These are phyloP conservation scores for Sporothrix euskadiensis DNA, from an alignment of 2,329 filamentous ascomycete species.

Conservation along the genomic window DNA sequence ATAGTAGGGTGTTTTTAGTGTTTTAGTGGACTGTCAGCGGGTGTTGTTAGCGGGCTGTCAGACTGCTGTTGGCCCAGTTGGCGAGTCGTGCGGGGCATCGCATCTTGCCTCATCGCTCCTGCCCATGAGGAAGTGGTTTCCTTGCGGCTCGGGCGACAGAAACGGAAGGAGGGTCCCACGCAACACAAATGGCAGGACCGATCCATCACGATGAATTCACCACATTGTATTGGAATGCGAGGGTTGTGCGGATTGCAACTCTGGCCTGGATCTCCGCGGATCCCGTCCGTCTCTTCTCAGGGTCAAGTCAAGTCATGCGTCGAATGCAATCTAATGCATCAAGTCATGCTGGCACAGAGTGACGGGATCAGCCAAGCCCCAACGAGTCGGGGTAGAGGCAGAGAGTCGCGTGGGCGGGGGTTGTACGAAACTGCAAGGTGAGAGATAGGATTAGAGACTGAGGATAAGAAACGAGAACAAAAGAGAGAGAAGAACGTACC, in stretches of 20 bases:
- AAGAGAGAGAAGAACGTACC: neutral
- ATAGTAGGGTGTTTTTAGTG: neutral
- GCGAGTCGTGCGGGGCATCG: conserved; percentile 1
- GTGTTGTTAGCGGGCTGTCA: neutral
- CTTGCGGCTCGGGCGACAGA: neutral
- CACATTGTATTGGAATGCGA: neutral
- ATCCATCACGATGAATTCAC: neutral
- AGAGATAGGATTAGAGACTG: neutral
- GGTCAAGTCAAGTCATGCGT: neutral
- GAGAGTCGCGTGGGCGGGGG: neutral
- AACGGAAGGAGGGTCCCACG: neutral
- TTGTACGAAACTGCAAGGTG: neutral
- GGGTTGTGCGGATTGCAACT: neutral
- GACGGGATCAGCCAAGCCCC: conserved; percentile 6
- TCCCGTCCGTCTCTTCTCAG: neutral
- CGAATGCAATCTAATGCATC: neutral
- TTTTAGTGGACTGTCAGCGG: neutral
- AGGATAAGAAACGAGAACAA: neutral
- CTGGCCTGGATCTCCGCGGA: neutral
- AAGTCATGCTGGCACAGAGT: neutral
- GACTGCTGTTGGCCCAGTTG: neutral
- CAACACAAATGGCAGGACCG: neutral
- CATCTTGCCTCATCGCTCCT: neutral
- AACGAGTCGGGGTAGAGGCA: neutral
- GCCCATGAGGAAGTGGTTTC: neutral